Percentiles rank a stretch among this genome's conserved stretches.
Evolutionary conservation across 768 basidiomycete genomes (phyloP).

Genomic region (Xerocomellus chrysenteron): DNA sequence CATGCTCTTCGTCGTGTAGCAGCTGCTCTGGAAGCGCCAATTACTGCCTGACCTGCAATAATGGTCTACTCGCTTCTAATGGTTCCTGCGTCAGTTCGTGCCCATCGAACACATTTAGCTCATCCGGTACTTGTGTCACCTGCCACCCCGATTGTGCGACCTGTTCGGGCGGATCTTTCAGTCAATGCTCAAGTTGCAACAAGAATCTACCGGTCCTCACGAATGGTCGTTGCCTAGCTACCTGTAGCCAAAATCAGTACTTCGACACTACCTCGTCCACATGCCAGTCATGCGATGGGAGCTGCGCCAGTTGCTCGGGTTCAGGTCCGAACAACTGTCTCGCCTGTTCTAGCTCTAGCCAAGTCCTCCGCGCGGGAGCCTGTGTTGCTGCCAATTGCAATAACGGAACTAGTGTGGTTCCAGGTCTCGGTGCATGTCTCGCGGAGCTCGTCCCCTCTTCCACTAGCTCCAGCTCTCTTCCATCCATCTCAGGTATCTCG

Average conservation of each 20-base stretch:
- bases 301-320: slow-evolving; percentile 77
- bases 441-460: slow-evolving; percentile 63
- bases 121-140: slow-evolving; percentile 62
- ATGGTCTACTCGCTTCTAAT: slow-evolving; percentile 60
- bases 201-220: slow-evolving; percentile 66
- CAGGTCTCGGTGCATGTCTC: slow-evolving; percentile 77
- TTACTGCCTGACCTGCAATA: slow-evolving; percentile 73
- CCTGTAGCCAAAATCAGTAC: slow-evolving; percentile 70
- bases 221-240: slow-evolving; percentile 75
- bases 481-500: slow-evolving; percentile 56
- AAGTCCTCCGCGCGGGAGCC: slow-evolving; percentile 60
- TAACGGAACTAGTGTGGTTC: slow-evolving; percentile 52
- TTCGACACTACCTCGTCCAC: slow-evolving; percentile 63
- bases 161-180: slow-evolving; percentile 76
- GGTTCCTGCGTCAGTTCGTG: slow-evolving; percentile 79
- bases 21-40: slow-evolving; percentile 66
- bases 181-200: slow-evolving; percentile 75
- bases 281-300: slow-evolving; percentile 72
- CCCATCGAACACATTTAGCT: slow-evolving; percentile 67
- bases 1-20: slow-evolving; percentile 71
- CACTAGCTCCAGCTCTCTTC: slow-evolving; percentile 42
- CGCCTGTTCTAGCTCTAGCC: slow-evolving; percentile 63
- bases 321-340: slow-evolving; percentile 67
- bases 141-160: slow-evolving; percentile 88
- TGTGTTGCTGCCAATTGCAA: slow-evolving; percentile 66